Evolutionary conservation across 805 yeast genomes (phyloP), one percentile per base, ranked within the genome.

Genomic region (Priceomyces fermenticarens): DNA sequence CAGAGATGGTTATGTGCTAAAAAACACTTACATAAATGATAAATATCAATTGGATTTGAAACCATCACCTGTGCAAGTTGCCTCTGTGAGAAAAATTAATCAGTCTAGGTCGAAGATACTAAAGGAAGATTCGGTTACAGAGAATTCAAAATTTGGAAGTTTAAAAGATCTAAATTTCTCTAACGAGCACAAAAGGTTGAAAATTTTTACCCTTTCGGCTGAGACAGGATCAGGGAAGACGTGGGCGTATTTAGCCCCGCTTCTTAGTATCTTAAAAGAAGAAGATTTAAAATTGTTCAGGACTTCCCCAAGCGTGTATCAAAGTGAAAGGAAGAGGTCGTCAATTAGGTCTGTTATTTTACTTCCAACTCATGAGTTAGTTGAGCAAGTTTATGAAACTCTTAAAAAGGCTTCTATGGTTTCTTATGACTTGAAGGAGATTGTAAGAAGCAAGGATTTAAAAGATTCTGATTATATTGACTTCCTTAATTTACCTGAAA

Each of bases 161-260:
- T 45, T 52, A 27, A 46, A 55, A 4, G 64, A 60, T 23, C 49
- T 65, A 41, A 52, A 57, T 35, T 43, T 50, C 31, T 53, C 54
- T 10, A 65, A 68, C 41, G 67, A 62, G 42, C 38, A 36, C 15
- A 60, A 55, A 20, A 58, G 55, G 43, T 52, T 81, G 36, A 80
- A 81, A 48, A 75, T 83, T 0, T 88, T 79, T 67, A 79, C 93
- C 2, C 62, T 91, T 40, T 97, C 98, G 0, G 96, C 97, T 2
- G 98, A 93, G 58, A 91, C 99, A 0, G 99, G 99, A 0, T 85
- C 96, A 0, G 99, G 99, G 7, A 91, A 91, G 57, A 91, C 99
- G 0, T 81, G 96, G 81, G 89, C 97, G 0, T 91, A 90, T 55
- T 57, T 93, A 45, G 80, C 85, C 0, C 90, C 96, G 0, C 47